Evolutionary conservation across 441 rosid genomes (phyloP).

Genomic region (Bruguiera hainesii): DNA sequence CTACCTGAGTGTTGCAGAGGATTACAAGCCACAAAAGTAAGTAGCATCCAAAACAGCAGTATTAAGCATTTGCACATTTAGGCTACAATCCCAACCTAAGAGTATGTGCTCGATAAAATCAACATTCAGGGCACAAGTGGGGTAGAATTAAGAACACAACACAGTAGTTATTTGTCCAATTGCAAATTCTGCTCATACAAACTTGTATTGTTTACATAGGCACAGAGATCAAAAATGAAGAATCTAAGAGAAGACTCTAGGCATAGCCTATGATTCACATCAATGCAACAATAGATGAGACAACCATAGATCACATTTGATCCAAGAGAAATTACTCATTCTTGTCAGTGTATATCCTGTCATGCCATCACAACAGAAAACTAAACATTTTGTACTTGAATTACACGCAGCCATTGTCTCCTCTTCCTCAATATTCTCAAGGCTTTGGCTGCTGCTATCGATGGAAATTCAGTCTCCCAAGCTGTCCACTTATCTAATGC

Average conservation of each 20-base stretch:
- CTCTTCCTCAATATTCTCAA: conserved; percentile 49
- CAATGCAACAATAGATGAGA: not conserved
- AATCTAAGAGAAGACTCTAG: not conserved
- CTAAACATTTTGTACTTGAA: conserved; percentile 45
- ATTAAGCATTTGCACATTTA: not conserved
- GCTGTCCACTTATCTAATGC: conserved; percentile 80
- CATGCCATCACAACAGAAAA: too few relatives aligned
- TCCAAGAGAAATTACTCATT: not conserved
- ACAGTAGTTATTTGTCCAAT: too few relatives aligned
- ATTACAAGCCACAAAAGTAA: conserved; percentile 4
- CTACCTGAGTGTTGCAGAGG: conserved; percentile 39
- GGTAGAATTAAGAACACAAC: too few relatives aligned
- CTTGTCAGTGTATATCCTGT: not conserved
- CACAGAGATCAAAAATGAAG: not conserved
- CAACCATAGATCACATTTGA: not conserved
- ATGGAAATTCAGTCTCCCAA: conserved; percentile 76
- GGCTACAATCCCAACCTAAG: not conserved
- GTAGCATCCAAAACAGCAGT: not conserved
- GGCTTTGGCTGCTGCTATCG: conserved; percentile 58
- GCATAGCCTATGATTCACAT: not conserved
- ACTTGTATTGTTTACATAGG: not conserved
- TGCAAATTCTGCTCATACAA: too few relatives aligned
- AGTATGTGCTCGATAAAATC: too few relatives aligned
- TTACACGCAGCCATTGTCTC: conserved; percentile 64
- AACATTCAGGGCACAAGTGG: too few relatives aligned